phyloP scores from a whole-genome alignment of 2,329 filamentous ascomycete species.

The Penicillium sp. region DNA sequence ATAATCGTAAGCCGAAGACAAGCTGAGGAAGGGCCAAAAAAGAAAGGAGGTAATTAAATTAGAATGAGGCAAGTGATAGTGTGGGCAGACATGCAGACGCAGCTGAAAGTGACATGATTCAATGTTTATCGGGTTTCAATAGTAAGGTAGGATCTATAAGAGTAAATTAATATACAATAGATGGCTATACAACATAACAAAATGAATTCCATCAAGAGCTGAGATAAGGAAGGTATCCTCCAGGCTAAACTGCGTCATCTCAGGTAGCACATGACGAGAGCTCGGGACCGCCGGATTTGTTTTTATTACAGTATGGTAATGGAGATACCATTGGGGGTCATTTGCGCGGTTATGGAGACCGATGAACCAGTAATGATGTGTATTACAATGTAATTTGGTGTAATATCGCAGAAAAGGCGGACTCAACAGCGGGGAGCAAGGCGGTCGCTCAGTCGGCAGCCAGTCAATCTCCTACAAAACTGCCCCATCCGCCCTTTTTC shows the following conservation, averaged over 20 bases:
- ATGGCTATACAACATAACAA: not conserved
- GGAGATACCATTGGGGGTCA: not conserved
- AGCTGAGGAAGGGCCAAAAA: not conserved
- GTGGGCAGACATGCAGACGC: constrained; percentile 3
- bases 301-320: constrained; percentile 1
- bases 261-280: constrained; percentile 8
- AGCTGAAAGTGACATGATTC: not conserved
- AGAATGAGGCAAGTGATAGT: constrained; percentile 7
- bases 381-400: not conserved
- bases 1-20: not conserved
- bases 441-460: constrained; percentile 3
- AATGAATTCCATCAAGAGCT: not conserved
- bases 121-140: not conserved
- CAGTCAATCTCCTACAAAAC: constrained; percentile 38
- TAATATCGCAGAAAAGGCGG: constrained; percentile 14
- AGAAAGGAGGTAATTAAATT: constrained; percentile 1
- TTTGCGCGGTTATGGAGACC: not conserved
- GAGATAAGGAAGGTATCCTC: not conserved
- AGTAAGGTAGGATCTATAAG: not conserved
- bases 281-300: constrained; percentile 8
- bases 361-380: not conserved
- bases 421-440: constrained; percentile 5
- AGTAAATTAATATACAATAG: not conserved
- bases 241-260: constrained; percentile 2
- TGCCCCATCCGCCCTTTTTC: constrained; percentile 41